Base-by-base conservation (phyloP, 352 stramenopile species). In the Phytopythium vexans region DNA sequence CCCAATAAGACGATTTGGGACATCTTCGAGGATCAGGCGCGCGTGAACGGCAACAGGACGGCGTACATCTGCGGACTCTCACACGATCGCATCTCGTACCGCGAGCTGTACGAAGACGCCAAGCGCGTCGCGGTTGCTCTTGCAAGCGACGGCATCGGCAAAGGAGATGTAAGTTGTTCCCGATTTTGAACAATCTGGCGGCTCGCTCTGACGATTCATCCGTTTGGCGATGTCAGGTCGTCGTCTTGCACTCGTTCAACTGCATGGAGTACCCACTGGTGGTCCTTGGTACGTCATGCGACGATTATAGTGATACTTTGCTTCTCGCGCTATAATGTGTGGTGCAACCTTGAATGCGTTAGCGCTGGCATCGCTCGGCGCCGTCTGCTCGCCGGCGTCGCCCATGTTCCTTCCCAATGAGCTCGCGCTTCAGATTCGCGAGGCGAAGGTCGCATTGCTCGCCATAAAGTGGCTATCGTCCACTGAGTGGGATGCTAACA, bases 211-310 rank as follows among this genome's bases (percentile, higher is more conserved):
- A n/a, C n/a, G n/a, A n/a, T n/a, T n/a, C n/a, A n/a, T n/a, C 21
- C 15, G 38, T 48, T n/a, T n/a, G n/a, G n/a, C n/a, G 53, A 37
- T 52, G 14, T n/a, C 49, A 85, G 74, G 60, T 68, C 4, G 72
- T 89, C 16, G 58, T 86, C 3, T 6, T 86, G 54, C 77, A 89
- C 57, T 78, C 74, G 41, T 76, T 86, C 57, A 89, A 89, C 62
- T 89, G 79, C 49, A 15, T 88, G 32, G 79, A 89, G 58, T 89
- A 78, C 56, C 76, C 72, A 35, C 66, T 74, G 14, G 55, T 74
- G 6, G 62, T 82, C 8, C 64, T 86, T 9, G 74, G 77, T 88
- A 59, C 21, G 53, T 51, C 50, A 1, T 6, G 38, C 38, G 49
- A n/a, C n/a, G 15, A 37, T 53, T n/a, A 2, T 31, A 7, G 42